Percentiles rank a stretch among this genome's conserved stretches.
These are phyloP conservation scores for Hypoxylon sp. DNA, from an alignment of 2,329 filamentous ascomycete genomes.

Conservation along the genomic window DNA sequence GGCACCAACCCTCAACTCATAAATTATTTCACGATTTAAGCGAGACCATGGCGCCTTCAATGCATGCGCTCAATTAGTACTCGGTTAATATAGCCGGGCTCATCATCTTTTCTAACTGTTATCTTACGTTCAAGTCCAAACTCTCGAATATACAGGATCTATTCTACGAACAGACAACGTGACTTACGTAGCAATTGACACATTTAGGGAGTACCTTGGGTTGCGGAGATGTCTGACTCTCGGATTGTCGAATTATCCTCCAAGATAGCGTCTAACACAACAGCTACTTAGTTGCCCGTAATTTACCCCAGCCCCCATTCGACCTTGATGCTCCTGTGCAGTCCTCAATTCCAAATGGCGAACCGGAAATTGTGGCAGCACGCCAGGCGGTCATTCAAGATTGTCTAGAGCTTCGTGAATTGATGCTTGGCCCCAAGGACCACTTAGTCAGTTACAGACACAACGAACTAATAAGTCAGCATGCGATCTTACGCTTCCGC, in stretches of 20 bases:
- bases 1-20: too few relatives aligned
- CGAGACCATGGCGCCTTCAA: too few relatives aligned
- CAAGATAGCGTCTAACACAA: constrained; percentile 44
- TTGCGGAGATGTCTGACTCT: constrained; percentile 23
- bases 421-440: constrained; percentile 45
- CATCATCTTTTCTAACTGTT: too few relatives aligned
- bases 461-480: constrained; percentile 26
- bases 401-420: constrained; percentile 35
- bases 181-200: background rate
- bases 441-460: constrained; percentile 38
- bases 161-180: background rate
- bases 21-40: too few relatives aligned
- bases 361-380: constrained; percentile 24
- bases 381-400: constrained; percentile 40
- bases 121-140: too few relatives aligned
- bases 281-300: constrained; percentile 37
- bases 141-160: too few relatives aligned
- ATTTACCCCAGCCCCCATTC: constrained; percentile 44
- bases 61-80: too few relatives aligned
- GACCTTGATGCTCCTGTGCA: constrained; percentile 30
- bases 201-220: background rate
- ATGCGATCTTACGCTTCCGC: constrained; percentile 33
- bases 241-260: constrained; percentile 28
- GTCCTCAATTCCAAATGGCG: constrained; percentile 13
- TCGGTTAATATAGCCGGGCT: too few relatives aligned